Evolutionary conservation across 177 flowering plant genomes (phyloP).

Genomic region (Vitis hybrid): DNA sequence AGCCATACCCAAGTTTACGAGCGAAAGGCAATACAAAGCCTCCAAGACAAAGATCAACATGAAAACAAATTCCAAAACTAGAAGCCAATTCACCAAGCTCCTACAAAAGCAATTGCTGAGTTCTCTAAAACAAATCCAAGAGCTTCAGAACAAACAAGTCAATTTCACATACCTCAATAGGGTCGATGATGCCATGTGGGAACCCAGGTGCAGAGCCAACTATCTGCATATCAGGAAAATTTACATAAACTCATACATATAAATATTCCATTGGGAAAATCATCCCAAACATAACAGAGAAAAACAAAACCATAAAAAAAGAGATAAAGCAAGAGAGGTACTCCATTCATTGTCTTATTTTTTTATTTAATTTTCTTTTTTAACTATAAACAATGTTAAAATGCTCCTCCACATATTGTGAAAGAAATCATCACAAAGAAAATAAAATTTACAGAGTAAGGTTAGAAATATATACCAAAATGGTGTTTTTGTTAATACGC

Average conservation of each 20-base stretch:
- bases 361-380: not conserved
- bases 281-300: not conserved
- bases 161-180: slow-evolving; percentile 68
- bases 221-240: slow-evolving; percentile 54
- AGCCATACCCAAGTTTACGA: slow-evolving; percentile 86
- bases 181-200: slow-evolving; percentile 97
- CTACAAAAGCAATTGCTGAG: slow-evolving; percentile 32
- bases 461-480: slow-evolving; percentile 52
- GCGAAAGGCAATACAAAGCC: slow-evolving; percentile 98
- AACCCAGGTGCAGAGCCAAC: slow-evolving; percentile 99
- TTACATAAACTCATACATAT: not conserved
- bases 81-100: slow-evolving; percentile 92
- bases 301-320: too few relatives aligned
- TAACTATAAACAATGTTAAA: too few relatives aligned
- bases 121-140: not conserved
- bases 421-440: not conserved
- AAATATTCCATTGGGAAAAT: not conserved
- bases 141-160: not conserved
- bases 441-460: not conserved
- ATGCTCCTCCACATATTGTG: not conserved
- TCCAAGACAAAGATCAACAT: slow-evolving; percentile 98
- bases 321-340: too few relatives aligned
- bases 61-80: slow-evolving; percentile 73
- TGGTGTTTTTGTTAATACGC: slow-evolving; percentile 76
- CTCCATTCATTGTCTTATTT: too few relatives aligned